Base-by-base conservation (phyloP, 1,139 yeast genomes). In the Diutina mesorugosa region DNA sequence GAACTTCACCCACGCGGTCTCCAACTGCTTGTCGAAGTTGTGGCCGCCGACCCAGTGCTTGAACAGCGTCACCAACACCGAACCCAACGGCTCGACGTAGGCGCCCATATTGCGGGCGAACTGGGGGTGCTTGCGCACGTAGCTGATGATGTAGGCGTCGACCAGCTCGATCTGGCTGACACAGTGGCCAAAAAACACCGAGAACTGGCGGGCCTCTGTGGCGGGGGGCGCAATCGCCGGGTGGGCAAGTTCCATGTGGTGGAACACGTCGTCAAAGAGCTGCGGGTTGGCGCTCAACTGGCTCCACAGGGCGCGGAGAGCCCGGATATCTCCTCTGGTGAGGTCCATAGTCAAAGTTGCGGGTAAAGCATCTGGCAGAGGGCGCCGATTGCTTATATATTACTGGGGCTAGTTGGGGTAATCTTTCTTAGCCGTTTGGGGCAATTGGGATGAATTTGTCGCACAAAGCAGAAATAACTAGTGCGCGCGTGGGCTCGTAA, bases 241-340 rank as follows among this genome's bases (percentile, higher is more conserved):
- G 21, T 48, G 32, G 45, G 53, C 28, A 6, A 12, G 10, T n/a
- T n/a, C 16, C 14, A 50, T 9, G 45, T 50, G 32, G 45, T 30
- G 28, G 28, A 28, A 50, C 16, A 50, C 30, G 9, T 50, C 53
- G 12, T 30, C 45, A 28, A 50, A 50, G 21, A 50, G 32, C n/a
- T 3, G 28, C 12, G 53, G 10, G n/a, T 50, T 32, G 41, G 16
- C 16, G 6, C n/a, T 16, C 45, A 50, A 50, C n/a, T 32, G 53
- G n/a, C 26, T n/a, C 53, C 53, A 50, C 53, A 50, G 53, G 12
- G 45, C 18, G 9, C 45, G 41, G 41, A 50, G 53, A 28, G 53
- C 53, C 14, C 53, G 16, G 18, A 50, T 50, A 32, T 50, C 53
- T 10, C 41, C 53, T 29, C 53, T 38, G 45, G 53, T 32, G 10